Evolutionary conservation across 2,329 filamentous ascomycete species (phyloP), one percentile per base, ranked within the genome.

Genomic region (Cordyceps javanica): DNA sequence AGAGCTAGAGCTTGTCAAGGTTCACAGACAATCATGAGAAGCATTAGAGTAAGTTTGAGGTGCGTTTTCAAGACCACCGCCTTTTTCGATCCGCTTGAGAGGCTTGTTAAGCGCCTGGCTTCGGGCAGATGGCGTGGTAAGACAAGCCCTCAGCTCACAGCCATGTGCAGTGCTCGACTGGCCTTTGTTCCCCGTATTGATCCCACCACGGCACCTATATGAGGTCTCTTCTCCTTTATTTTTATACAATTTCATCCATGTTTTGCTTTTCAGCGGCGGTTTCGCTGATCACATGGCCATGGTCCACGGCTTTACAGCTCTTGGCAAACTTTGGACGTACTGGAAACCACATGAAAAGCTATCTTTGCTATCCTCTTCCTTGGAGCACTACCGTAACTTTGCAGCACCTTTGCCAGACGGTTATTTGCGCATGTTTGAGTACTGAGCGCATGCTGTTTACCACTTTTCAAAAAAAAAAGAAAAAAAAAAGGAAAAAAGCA

Each of bases 101-200:
- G 41, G 23, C n/a, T 54, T 4, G 39, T 41, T 39, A 48, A 54
- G 19, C 32, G 48, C 14, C 41, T 58, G 5, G n/a, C 41, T 19
- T n/a, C 26, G 23, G 19, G 30, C 49, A 8, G 42, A 48, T 26
- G 38, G 21, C 25, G 39, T 58, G n/a, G 21, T 54, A 3, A 53
- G 32, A 13, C 26, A 25, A 21, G 49, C 56, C 11, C 26, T 36
- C n/a, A 38, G 46, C 23, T 34, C 56, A 8, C 48, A 58, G 30
- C 56, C 41, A 16, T 55, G 48, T 32, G 49, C 56, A n/a, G 50
- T 34, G 9, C 32, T 55, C 10, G 57, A 49, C 3, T 55, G 50
- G 50, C 55, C 57, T 5, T 23, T n/a, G 8, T 14, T 54, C 11
- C 55, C 49, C 14, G 23, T 49, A 10, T 26, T 59, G 3, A 8